phyloP scores from a whole-genome alignment of 208 protist species.

The Wallacemonas rigidus region DNA sequence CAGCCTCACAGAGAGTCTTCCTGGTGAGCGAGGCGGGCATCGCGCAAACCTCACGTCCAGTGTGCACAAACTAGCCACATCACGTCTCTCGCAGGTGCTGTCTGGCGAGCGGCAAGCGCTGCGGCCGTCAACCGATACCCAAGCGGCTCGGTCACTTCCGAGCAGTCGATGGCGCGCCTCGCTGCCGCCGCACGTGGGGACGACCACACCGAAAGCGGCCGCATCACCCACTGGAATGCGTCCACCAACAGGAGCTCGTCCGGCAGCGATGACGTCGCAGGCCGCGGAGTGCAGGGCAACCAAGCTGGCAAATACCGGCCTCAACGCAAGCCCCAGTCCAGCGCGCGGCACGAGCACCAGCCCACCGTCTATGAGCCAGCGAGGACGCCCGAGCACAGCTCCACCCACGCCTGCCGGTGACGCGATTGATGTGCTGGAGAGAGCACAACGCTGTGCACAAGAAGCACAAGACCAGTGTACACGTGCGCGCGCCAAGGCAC shows the following conservation, averaged over 20 bases:
- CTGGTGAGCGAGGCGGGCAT: neutral
- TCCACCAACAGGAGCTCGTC: no score
- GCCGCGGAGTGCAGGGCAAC: no score
- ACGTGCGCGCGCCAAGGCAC: slow-evolving; percentile 13
- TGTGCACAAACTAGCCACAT: no score
- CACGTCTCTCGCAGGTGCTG: slow-evolving; percentile 5
- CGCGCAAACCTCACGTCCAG: no score
- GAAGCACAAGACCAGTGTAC: slow-evolving; percentile 3
- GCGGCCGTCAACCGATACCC: no score
- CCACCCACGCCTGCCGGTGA: neutral
- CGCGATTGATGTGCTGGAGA: neutral
- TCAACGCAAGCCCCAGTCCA: slow-evolving; percentile 13
- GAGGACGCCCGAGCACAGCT: neutral
- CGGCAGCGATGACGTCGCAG: no score
- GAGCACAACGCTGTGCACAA: neutral
- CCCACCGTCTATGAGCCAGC: neutral
- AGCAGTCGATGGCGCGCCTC: neutral
- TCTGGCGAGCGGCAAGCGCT: neutral
- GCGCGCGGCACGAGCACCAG: neutral
- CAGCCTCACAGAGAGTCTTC: neutral
- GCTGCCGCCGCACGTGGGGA: neutral
- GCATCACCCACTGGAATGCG: no score
- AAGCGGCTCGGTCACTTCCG: neutral
- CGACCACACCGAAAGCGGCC: no score
- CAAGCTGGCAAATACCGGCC: slow-evolving; percentile 4